Conservation (phyloP, 108 stramenopile species). For the Cylindrotheca closterium region DNA sequence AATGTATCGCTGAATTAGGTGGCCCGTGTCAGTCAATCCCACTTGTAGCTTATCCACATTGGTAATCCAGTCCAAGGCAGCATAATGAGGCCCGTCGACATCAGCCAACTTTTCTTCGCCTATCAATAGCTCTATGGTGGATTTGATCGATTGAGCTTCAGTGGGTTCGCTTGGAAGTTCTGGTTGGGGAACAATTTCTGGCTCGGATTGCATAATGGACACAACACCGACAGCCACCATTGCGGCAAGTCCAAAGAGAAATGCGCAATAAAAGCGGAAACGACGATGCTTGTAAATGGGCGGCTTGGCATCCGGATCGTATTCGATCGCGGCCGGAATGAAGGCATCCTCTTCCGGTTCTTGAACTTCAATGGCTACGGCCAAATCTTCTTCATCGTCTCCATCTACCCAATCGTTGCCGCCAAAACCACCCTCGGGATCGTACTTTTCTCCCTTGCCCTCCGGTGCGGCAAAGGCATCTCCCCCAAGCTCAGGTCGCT, state of each 20-base stretch:
- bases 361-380: conserved; percentile 64
- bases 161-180: no score
- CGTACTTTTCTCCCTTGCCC: no score
- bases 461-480: no score
- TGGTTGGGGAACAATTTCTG: no score
- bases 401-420: background rate
- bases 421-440: background rate
- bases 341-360: conserved; percentile 60
- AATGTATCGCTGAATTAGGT: conserved; percentile 65
- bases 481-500: no score
- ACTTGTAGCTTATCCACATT: conserved; percentile 56
- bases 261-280: conserved; percentile 57
- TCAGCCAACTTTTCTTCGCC: conserved; percentile 35
- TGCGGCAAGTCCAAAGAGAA: conserved; percentile 34
- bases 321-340: conserved; percentile 76
- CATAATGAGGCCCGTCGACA: conserved; percentile 26
- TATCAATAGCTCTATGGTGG: no score
- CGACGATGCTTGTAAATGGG: conserved; percentile 63
- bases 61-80: conserved; percentile 66
- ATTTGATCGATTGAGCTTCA: no score
- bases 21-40: conserved; percentile 27
- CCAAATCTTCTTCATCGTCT: no score
- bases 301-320: conserved; percentile 79
- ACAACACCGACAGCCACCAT: conserved; percentile 11
- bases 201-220: no score